These are phyloP conservation scores for Allantophomopsis cytisporea DNA, from an alignment of 2,329 filamentous ascomycete genomes.

Conservation along the genomic window DNA sequence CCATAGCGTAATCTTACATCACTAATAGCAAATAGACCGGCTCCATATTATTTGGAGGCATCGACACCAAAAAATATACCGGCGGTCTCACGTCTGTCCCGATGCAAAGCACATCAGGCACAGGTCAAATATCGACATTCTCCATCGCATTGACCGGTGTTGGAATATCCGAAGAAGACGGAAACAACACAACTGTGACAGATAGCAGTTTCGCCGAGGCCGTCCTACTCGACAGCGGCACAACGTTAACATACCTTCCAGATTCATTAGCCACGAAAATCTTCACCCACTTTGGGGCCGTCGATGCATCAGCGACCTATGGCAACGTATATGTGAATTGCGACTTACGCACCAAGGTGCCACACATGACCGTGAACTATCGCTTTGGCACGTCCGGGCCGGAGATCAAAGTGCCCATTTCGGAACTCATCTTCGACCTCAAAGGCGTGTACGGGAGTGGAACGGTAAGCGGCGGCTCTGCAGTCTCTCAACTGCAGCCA, in stretches of 20 bases:
- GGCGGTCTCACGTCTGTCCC: slow-evolving; percentile 30
- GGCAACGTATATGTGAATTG: slow-evolving; percentile 26
- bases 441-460: not conserved
- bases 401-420: slow-evolving; percentile 34
- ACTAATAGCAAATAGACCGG: slow-evolving; percentile 7
- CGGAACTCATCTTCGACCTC: slow-evolving; percentile 25
- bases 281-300: slow-evolving; percentile 40
- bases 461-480: not conserved
- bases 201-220: slow-evolving; percentile 20
- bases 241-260: slow-evolving; percentile 59
- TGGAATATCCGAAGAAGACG: slow-evolving; percentile 26
- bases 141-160: slow-evolving; percentile 23
- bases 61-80: slow-evolving; percentile 31
- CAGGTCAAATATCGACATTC: slow-evolving; percentile 11
- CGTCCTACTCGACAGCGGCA: slow-evolving; percentile 62
- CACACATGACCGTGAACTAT: slow-evolving; percentile 29
- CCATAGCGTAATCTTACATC: no score
- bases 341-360: slow-evolving; percentile 25
- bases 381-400: slow-evolving; percentile 35
- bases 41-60: slow-evolving; percentile 28
- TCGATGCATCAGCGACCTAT: slow-evolving; percentile 25
- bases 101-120: slow-evolving; percentile 36
- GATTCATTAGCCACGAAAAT: slow-evolving; percentile 38
- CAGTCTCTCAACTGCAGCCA: slow-evolving; percentile 14
- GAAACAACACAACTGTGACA: slow-evolving; percentile 26